Evolutionary conservation across 768 basidiomycete species (phyloP).

Genomic region (Rhizopogon roseolus): DNA sequence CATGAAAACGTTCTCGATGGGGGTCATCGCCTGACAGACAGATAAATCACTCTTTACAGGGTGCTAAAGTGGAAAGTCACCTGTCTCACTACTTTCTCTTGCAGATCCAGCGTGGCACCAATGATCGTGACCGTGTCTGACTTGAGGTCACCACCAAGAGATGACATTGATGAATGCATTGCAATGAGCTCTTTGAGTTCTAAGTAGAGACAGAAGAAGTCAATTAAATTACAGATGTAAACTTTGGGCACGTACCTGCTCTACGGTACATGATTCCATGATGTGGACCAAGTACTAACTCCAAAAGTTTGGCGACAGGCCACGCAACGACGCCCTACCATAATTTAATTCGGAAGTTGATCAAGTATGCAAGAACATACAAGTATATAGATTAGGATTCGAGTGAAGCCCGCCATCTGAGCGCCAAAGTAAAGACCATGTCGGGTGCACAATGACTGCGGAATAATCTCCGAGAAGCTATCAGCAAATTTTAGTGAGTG

Average conservation of each 20-base stretch:
- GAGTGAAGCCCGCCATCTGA: constrained; percentile 74
- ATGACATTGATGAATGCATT: constrained; percentile 69
- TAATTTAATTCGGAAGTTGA: background rate
- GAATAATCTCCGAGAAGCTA: constrained; percentile 90
- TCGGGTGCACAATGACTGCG: constrained; percentile 88
- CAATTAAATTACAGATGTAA: background rate
- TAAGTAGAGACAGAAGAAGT: constrained; percentile 8
- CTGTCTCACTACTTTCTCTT: constrained; percentile 79
- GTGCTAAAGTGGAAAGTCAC: constrained; percentile 20
- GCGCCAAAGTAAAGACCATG: constrained; percentile 88
- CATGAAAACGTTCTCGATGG: constrained; percentile 80
- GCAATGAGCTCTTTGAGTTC: constrained; percentile 90
- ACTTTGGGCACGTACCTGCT: constrained; percentile 34
- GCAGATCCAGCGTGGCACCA: constrained; percentile 83
- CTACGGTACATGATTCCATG: constrained; percentile 91
- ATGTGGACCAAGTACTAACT: constrained; percentile 72
- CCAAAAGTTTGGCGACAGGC: constrained; percentile 82
- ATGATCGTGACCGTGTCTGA: constrained; percentile 87
- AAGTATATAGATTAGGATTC: constrained; percentile 60
- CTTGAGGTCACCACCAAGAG: constrained; percentile 82
- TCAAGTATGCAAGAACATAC: constrained; percentile 32
- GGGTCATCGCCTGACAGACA: constrained; percentile 67
- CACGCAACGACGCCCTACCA: constrained; percentile 68
- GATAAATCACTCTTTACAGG: background rate
- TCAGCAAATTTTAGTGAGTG: background rate